A percentile compares a stretch with the other conserved stretches of the same genome.
phyloP scores from a whole-genome alignment of 1,284 basidiomycete species.

The Malassezia caprae region DNA sequence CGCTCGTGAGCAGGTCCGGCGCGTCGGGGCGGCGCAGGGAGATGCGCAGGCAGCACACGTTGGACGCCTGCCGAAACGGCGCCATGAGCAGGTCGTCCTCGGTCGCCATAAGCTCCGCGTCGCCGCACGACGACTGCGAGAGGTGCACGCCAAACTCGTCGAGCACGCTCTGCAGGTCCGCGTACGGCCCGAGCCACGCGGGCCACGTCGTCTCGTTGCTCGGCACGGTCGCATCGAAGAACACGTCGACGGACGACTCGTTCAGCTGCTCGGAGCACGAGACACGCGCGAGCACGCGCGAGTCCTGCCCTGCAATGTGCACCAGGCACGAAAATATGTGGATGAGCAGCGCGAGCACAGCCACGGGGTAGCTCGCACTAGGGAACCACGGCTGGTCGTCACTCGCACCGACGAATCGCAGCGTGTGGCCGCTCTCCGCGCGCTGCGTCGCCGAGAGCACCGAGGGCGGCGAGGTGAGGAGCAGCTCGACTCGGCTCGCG shows the following conservation, averaged over 20 bases:
- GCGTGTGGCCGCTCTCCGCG: background rate
- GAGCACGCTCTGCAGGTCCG: constrained; percentile 13
- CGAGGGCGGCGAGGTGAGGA: constrained; percentile 1
- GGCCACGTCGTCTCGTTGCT: constrained; percentile 11
- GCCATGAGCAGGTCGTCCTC: background rate
- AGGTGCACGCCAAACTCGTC: constrained; percentile 11
- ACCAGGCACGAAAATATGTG: constrained; percentile 14
- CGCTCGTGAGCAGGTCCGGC: constrained; percentile 11
- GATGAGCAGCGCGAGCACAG: constrained; percentile 11
- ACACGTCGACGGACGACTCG: constrained; percentile 5
- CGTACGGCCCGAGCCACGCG: constrained; percentile 15
- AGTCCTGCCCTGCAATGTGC: constrained; percentile 8
- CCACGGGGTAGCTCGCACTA: constrained; percentile 5
- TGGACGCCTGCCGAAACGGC: background rate
- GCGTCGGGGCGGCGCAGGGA: constrained; percentile 3
- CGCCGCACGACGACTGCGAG: background rate
- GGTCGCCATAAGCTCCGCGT: background rate
- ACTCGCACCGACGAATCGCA: background rate
- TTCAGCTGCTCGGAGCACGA: background rate
- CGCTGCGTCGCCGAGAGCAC: background rate
- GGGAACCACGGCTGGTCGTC: constrained; percentile 11
- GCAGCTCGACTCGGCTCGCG: constrained; percentile 13
- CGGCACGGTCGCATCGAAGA: constrained; percentile 8
- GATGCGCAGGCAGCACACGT: constrained; percentile 1
- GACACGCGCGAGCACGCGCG: background rate